A percentile compares a stretch with the other conserved stretches of the same genome.
These are phyloP conservation scores for Mesostigma viride DNA, from an alignment of 139 green algal genomes.

Conservation along the genomic window DNA sequence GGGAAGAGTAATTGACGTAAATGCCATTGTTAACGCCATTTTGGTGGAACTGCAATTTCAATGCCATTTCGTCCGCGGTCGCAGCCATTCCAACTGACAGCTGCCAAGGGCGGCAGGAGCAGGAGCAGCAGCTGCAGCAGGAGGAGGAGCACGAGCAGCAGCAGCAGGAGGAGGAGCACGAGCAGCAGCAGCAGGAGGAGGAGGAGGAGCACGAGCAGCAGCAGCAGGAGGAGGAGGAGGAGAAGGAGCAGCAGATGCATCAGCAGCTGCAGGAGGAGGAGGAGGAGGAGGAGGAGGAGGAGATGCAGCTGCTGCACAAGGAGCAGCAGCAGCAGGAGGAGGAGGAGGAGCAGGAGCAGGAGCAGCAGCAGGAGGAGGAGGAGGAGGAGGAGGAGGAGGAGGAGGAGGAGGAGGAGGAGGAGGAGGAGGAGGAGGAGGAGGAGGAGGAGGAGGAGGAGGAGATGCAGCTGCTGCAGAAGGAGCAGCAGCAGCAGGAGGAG, in stretches of 20 bases:
- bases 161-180: no score
- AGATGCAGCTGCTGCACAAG: no score
- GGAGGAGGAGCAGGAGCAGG: neutral
- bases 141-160: no score
- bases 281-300: neutral
- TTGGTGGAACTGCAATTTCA: no score
- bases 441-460: neutral
- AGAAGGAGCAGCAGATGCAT: neutral
- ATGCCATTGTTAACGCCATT: no score
- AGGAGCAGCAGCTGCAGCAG: no score
- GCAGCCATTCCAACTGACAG: no score
- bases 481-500: neutral
- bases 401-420: neutral
- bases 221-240: neutral
- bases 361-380: neutral
- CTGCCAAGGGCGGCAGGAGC: no score
- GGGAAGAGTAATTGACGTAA: no score
- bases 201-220: slow-evolving; percentile 4
- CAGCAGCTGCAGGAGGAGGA: neutral
- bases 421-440: neutral
- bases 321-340: neutral
- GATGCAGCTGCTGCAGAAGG: no score
- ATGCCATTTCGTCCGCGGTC: no score
- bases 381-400: slow-evolving; percentile 1
- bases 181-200: neutral